Conservation (phyloP, 2,329 filamentous ascomycete species). For the Aureobasidium uvarum region DNA sequence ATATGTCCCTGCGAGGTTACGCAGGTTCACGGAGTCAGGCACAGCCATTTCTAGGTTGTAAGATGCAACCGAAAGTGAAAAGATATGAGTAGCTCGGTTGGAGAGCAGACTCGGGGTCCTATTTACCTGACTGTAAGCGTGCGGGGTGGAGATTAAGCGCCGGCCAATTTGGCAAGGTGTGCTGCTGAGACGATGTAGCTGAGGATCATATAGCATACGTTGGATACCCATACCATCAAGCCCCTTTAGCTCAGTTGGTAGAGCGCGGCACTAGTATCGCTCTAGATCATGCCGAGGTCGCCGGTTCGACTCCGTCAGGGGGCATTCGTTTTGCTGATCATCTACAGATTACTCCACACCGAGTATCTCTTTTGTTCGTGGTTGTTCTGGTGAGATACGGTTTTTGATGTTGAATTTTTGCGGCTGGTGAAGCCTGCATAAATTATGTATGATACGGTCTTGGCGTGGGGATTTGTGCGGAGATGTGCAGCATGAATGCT, state of each 20-base stretch:
- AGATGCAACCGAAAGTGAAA: background rate
- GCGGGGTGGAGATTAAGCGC: background rate
- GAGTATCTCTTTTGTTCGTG: background rate
- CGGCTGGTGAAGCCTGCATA: background rate
- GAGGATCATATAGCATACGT: no score
- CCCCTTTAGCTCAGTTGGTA: constrained; percentile 24
- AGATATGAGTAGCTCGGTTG: background rate
- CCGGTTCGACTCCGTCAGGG: constrained; percentile 24
- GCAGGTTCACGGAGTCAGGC: constrained; percentile 63
- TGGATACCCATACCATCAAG: no score
- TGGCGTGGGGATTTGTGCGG: no score
- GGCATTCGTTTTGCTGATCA: background rate
- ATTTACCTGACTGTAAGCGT: background rate
- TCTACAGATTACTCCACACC: background rate
- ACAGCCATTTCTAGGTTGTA: constrained; percentile 60
- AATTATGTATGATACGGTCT: no score
- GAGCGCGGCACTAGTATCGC: constrained; percentile 23
- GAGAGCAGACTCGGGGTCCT: background rate
- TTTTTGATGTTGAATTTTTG: background rate
- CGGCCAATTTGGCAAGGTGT: no score
- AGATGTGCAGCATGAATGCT: no score
- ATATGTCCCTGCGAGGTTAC: constrained; percentile 68
- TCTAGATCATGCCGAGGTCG: constrained; percentile 19
- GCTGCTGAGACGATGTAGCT: no score
- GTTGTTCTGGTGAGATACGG: no score